Evolutionary conservation across 345 rosid species (phyloP).

Genomic region (Populus tremula): DNA sequence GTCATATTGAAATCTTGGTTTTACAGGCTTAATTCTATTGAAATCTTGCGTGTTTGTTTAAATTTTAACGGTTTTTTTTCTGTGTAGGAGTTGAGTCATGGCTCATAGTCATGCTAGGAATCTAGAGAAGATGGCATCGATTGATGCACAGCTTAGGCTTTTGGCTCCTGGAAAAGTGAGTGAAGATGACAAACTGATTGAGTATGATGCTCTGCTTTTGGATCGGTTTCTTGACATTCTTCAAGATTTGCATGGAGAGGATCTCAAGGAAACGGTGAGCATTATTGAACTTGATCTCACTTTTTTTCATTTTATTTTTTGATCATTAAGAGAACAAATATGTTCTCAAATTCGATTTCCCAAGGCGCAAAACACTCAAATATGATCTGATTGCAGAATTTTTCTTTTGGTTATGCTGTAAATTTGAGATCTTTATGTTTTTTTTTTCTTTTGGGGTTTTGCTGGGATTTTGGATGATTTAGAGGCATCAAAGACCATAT

Average conservation of each 20-base stretch:
- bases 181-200: conserved; percentile 93
- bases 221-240: conserved; percentile 97
- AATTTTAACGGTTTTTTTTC: not conserved
- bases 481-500: not conserved
- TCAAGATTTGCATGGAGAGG: conserved; percentile 92
- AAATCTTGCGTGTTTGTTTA: not conserved
- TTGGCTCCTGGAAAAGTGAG: conserved; percentile 80
- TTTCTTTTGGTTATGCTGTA: not conserved
- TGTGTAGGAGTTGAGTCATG: conserved; percentile 24
- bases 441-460: not conserved
- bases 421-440: not conserved
- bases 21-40: not conserved
- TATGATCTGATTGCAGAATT: too few species aligned
- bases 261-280: conserved; percentile 82
- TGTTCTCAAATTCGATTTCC: not conserved
- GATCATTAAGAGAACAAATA: not conserved
- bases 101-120: conserved; percentile 44
- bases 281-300: not conserved
- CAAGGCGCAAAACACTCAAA: not conserved
- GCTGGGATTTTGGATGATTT: not conserved
- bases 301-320: not conserved
- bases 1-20: not conserved
- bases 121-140: conserved; percentile 86
- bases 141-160: conserved; percentile 88
- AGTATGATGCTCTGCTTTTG: conserved; percentile 90